A percentile compares a stretch with the other conserved stretches of the same genome.
Evolutionary conservation across 1,284 basidiomycete genomes (phyloP).

Genomic region (Apiotrichum gracile): DNA sequence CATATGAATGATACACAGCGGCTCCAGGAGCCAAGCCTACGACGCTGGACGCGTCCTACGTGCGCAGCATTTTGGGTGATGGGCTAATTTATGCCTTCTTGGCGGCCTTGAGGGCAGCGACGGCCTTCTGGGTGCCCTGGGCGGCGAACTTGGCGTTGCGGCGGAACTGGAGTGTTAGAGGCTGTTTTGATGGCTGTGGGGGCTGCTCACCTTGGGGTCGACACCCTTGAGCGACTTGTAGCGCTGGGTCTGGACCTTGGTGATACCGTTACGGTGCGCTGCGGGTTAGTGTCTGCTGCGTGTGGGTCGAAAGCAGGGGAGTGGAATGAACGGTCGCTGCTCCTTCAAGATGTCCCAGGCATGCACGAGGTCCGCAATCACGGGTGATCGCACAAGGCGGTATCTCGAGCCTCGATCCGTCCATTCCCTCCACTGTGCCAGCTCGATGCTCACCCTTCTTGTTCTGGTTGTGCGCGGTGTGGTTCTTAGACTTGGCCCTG

Average conservation of each 20-base stretch:
- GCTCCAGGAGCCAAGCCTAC: background rate
- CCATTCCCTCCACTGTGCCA: no score
- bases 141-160: conserved; percentile 49
- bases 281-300: conserved; percentile 9
- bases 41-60: no score
- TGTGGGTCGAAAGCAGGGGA: no score
- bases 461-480: conserved; percentile 74
- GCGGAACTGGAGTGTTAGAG: conserved; percentile 43
- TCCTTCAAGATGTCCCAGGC: no score
- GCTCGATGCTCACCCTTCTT: conserved; percentile 44
- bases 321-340: no score
- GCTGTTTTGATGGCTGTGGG: background rate
- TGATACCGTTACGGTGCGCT: conserved; percentile 97
- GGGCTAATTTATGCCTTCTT: conserved; percentile 9
- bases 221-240: conserved; percentile 85
- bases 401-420: no score
- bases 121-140: conserved; percentile 47
- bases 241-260: conserved; percentile 66
- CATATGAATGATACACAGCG: conserved; percentile 15
- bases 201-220: conserved; percentile 48
- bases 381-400: no score
- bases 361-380: no score
- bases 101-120: conserved; percentile 20
- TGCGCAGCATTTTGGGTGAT: background rate
- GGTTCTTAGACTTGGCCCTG: conserved; percentile 57